Conservation (phyloP, 176 grass and related monocot genomes). For the Hordeum marinum region DNA sequence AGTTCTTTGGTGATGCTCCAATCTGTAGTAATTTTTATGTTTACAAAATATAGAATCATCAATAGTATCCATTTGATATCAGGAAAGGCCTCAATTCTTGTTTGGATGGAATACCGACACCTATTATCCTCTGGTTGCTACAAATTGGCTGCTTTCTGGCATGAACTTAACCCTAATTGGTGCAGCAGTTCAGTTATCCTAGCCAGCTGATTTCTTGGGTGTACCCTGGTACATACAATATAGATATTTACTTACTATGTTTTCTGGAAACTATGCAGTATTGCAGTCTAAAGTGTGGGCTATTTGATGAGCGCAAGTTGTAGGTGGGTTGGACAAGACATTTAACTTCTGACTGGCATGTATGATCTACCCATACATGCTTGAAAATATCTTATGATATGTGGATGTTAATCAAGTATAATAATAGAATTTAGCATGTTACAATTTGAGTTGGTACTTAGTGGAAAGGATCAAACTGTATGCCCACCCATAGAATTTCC, state of each 20-base stretch:
- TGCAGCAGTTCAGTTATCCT: background rate
- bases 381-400: background rate
- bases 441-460: too few species aligned
- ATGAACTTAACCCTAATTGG: background rate
- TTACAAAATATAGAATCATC: background rate
- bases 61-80: background rate
- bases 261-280: background rate
- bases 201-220: background rate
- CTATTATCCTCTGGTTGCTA: background rate
- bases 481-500: too few species aligned
- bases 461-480: too few species aligned
- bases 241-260: background rate
- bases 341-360: background rate
- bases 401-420: background rate
- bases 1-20: too few species aligned
- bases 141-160: background rate
- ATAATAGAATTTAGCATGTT: background rate
- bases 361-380: background rate
- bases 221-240: slow-evolving; percentile 1
- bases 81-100: background rate
- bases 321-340: background rate
- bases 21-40: background rate
- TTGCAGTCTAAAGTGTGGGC: background rate
- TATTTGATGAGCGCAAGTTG: background rate
- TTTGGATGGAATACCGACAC: background rate